These are phyloP conservation scores for Talaromyces rugulosus DNA, from an alignment of 2,329 filamentous ascomycete species.

Conservation along the genomic window DNA sequence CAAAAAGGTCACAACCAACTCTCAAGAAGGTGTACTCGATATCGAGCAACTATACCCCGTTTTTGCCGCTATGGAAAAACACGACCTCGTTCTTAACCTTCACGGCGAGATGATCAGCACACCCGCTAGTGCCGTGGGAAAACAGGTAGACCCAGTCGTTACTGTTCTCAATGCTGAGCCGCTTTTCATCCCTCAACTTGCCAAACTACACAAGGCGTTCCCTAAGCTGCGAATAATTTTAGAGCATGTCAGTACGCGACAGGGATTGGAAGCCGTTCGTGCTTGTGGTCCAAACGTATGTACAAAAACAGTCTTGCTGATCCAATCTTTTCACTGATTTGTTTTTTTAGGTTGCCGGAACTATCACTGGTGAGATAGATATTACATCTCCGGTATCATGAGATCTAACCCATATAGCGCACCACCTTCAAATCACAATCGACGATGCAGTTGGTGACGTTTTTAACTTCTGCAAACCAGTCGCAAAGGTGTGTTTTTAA, in stretches of 20 bases:
- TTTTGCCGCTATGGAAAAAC: conserved; percentile 83
- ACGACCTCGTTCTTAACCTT: conserved; percentile 82
- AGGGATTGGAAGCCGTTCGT: conserved; percentile 72
- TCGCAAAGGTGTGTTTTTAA: conserved; percentile 50
- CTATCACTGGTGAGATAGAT: conserved; percentile 54
- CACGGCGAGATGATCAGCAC: conserved; percentile 68
- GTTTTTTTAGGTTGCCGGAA: conserved; percentile 46
- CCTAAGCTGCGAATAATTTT: conserved; percentile 57
- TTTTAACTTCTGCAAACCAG: conserved; percentile 76
- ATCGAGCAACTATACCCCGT: conserved; percentile 51
- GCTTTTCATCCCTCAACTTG: conserved; percentile 75
- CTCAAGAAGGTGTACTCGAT: conserved; percentile 45
- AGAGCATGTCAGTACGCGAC: conserved; percentile 84
- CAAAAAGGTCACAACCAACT: conserved; percentile 51
- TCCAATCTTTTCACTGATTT: neutral
- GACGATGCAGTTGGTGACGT: conserved; percentile 70
- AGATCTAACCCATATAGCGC: conserved; percentile 44
- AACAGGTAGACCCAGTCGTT: conserved; percentile 30
- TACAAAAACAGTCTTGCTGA: neutral
- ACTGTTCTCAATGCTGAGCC: conserved; percentile 67
- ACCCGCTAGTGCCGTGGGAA: conserved; percentile 28
- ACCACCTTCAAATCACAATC: conserved; percentile 76
- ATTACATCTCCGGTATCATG: neutral
- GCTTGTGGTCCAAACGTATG: conserved; percentile 65
- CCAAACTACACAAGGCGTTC: conserved; percentile 68